Base-by-base conservation (phyloP, 1,284 basidiomycete genomes). In the Agroathelia rolfsii region DNA sequence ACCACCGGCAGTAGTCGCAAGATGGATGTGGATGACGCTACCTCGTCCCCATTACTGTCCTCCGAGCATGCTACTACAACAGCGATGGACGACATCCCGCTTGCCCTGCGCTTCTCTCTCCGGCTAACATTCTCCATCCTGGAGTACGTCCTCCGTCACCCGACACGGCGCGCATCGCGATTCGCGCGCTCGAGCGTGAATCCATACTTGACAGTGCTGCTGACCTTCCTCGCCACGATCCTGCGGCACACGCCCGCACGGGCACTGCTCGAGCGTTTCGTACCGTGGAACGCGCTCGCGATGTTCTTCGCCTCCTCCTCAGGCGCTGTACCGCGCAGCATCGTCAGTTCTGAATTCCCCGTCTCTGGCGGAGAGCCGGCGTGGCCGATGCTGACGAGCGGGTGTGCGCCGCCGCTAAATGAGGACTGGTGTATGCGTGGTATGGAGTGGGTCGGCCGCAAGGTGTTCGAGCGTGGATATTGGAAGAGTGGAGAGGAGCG, bases 351-450 rank as follows among this genome's bases (percentile, higher is more conserved):
- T 4, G 66, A 75, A 39, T 61, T 62, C 4, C 43, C 71, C 20
- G 14, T 37, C 20, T 40, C 35, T n/a, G 24, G 39, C 3, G 52
- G 49, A 1, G 45, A 49, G 3, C 62, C 69, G 13, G 61, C 64
- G 9, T 76, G 73, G 64, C 47, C 59, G 7, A 71, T 82, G 64
- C 59, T 84, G 24, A 75, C 76, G 0, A 72, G 62, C 36, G 67
- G 70, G 6, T 76, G 69, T 35, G 61, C 71, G 9, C 84, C 73
- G 1, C 82, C 90, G 0, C 62, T 98, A 3, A 75, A 86, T 0
- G 95, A 98, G 54, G 95, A 98, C 53, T 96, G 92, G 89, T 87
- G 86, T 46, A 57, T 97, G 40, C 72, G 93, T 19, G 95, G 95
- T 3, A 85, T 93, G 76, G 86, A 89, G 42, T 98, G 94, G 94